phyloP scores from a whole-genome alignment of 331 rosid genomes.

The Quercus lobata region DNA sequence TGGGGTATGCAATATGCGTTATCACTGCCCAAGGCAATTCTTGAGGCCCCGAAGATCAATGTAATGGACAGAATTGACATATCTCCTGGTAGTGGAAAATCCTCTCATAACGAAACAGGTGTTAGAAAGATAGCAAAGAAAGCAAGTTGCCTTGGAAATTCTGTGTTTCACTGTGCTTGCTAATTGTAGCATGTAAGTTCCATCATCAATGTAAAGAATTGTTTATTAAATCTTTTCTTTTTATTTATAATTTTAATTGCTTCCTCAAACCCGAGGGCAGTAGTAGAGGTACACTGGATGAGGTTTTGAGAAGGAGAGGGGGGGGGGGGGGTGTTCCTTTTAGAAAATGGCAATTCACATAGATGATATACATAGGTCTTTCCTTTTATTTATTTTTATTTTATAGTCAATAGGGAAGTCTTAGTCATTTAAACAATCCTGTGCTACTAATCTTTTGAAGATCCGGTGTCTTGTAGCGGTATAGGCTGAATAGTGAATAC shows the following conservation, averaged over 20 bases:
- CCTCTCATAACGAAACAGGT: constrained; percentile 54
- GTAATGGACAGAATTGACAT: constrained; percentile 91
- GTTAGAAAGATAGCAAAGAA: constrained; percentile 69
- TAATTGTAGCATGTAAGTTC: constrained; percentile 33
- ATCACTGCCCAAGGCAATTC: constrained; percentile 76
- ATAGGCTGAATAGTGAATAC: neutral
- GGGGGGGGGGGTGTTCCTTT: too few relatives aligned
- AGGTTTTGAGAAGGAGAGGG: neutral
- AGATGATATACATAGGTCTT: constrained; percentile 3
- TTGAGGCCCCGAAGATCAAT: constrained; percentile 84
- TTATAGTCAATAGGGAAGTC: neutral
- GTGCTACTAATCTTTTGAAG: neutral
- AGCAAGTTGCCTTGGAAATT: constrained; percentile 64
- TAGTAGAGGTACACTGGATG: constrained; percentile 24
- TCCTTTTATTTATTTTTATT: neutral
- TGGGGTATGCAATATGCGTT: constrained; percentile 95
- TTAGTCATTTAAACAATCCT: neutral
- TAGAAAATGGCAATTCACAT: neutral
- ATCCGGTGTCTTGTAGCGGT: neutral
- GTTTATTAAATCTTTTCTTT: constrained; percentile 7
- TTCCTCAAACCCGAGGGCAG: constrained; percentile 28
- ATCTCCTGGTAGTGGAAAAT: constrained; percentile 52
- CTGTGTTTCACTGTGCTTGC: constrained; percentile 84
- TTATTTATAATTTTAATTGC: neutral
- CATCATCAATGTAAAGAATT: constrained; percentile 33